phyloP scores from a whole-genome alignment of 805 yeast species.

The Nakazawaea pomicola region DNA sequence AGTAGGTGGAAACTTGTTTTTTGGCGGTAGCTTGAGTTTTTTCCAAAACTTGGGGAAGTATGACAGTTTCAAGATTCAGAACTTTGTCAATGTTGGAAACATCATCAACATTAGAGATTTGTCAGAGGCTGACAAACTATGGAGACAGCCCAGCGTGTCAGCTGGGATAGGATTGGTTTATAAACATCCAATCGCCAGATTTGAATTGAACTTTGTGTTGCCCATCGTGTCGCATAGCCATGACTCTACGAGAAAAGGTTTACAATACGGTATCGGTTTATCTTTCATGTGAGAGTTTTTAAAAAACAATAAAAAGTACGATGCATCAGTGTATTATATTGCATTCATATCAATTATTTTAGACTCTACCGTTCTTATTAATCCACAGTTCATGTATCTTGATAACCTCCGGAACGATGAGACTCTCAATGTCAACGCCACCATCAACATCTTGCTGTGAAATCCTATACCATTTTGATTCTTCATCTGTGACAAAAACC shows the following conservation, averaged over 20 bases:
- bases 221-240: conserved; percentile 41
- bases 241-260: conserved; percentile 45
- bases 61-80: conserved; percentile 43
- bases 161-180: conserved; percentile 47
- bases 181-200: conserved; percentile 53
- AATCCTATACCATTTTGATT: conserved; percentile 41
- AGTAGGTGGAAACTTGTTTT: conserved; percentile 48
- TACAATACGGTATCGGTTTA: conserved; percentile 58
- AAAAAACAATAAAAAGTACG: too few relatives aligned
- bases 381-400: conserved; percentile 63
- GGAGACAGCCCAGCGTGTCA: conserved; percentile 29
- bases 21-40: conserved; percentile 40
- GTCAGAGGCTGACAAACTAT: conserved; percentile 1
- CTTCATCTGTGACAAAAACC: conserved; percentile 64
- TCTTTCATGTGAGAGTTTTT: conserved; percentile 45
- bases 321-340: too few relatives aligned
- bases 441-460: conserved; percentile 32
- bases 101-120: conserved; percentile 24
- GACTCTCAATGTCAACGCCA: conserved; percentile 63
- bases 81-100: conserved; percentile 43
- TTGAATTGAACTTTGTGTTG: conserved; percentile 50
- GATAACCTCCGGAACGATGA: conserved; percentile 76
- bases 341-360: too few relatives aligned
- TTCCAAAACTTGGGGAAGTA: conserved; percentile 41
- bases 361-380: conserved; percentile 14